Conservation (phyloP, 2,329 filamentous ascomycete species). For the Aureobasidium lini region DNA sequence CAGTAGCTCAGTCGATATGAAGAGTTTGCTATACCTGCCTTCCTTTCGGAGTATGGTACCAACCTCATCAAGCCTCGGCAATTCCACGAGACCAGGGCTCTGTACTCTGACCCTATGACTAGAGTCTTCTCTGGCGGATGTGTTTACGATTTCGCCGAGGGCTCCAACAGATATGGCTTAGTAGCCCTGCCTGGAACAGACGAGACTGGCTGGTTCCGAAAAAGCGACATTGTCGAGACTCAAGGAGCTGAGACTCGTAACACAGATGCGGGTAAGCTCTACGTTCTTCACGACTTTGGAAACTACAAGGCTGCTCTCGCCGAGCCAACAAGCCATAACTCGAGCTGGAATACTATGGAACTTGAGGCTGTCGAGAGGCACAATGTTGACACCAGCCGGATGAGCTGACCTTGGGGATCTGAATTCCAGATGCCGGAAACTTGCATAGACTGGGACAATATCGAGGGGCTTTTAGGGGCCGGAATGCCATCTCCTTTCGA, state of each 20-base stretch:
- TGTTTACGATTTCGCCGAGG: slow-evolving; percentile 15
- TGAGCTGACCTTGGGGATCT: slow-evolving; percentile 6
- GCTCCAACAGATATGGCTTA: slow-evolving; percentile 13
- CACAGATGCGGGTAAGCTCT: slow-evolving; percentile 12
- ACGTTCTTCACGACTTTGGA: slow-evolving; percentile 17
- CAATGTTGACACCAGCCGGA: not conserved
- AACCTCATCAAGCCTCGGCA: not conserved
- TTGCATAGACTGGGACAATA: slow-evolving; percentile 4
- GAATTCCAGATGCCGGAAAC: not conserved
- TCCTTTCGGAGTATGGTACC: slow-evolving; percentile 16
- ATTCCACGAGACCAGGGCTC: slow-evolving; percentile 11
- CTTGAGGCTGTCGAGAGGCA: not conserved
- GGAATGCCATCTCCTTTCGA: not conserved
- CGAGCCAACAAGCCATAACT: not conserved
- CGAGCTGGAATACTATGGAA: not conserved
- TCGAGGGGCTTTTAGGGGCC: not conserved
- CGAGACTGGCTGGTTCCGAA: not conserved
- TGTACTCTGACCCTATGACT: slow-evolving; percentile 14
- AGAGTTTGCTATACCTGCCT: slow-evolving; percentile 8
- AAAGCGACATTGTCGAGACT: not conserved
- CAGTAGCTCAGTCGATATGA: not conserved
- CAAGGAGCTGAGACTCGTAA: slow-evolving; percentile 13
- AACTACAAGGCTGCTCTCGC: slow-evolving; percentile 17
- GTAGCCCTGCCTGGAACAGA: not conserved
- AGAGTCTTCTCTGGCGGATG: slow-evolving; percentile 17